Evolutionary conservation across 805 yeast species (phyloP), one percentile per base, ranked within the genome.

Genomic region (Candida xyloterini): DNA sequence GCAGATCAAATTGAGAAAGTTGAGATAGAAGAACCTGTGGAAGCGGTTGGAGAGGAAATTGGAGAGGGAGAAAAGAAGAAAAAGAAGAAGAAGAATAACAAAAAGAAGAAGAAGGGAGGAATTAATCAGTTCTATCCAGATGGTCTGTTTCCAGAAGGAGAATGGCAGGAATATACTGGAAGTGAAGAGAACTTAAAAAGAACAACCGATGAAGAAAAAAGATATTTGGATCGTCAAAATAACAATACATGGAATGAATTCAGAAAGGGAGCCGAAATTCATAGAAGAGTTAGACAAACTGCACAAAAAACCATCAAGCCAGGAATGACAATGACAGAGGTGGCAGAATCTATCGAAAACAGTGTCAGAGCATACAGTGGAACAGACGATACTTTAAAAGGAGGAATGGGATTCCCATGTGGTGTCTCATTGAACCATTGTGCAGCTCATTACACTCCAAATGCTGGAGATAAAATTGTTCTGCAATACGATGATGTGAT

Each of bases 391-490:
- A 72, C 79, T 30, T 73, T 76, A 22, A 71, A 75, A 45, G 93
- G 88, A 13, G 99, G 99, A 27, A 79, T 90, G 55, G 99, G 98
- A 5, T 93, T 93, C 74, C 99, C 99, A 35, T 89, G 97, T n/a
- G 99, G 99, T 43, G 74, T 93, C 27, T 87, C 96, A 1, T 64
- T 91, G 48, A 93, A 93, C 65, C 85, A 89, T 58, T 82, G 88
- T 58, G 99, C 99, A 18, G 99, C 99, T 0, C 99, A 93, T 62
- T 93, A 89, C 65, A 91, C 98, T 0, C 99, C 99, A 10, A 93
- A 93, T 66, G 83, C 91, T 5, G 96, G 96, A 10, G 99, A 93
- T 62, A 87, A 79, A 55, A 75, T 86, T 6, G 84, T 84, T 2
- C 68, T 93, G 51, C 70, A 74, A 45, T 78, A 88, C 54, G 95